Evolutionary conservation across 1,284 basidiomycete genomes (phyloP), one percentile per base, ranked within the genome.

Genomic region (Boletus semigastroideus): DNA sequence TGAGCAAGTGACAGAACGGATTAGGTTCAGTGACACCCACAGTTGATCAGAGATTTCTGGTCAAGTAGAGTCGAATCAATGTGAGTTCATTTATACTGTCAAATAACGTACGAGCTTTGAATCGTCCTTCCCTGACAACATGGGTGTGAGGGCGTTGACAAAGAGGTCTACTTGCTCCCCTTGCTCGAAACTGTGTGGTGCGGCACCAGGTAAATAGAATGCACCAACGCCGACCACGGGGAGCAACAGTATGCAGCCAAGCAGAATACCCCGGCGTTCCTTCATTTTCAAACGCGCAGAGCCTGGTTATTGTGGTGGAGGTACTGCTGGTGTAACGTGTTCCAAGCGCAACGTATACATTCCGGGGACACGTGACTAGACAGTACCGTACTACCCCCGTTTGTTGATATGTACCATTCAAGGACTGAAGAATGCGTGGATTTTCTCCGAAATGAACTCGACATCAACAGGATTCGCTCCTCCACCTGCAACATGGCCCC

Each of bases 121-220:
- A 63, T 91, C 82, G 61, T 86, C 82, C 43, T 68, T 77, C 37
- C 80, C 78, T 17, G 81, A 74, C 37, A 93, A 76, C 82, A 90
- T 92, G 5, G 92, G 92, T 27, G 92, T 93, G 53, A 95, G 76
- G 1, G 91, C 86, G 69, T 95, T 95, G 63, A 94, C 90, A 64
- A 84, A 86, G 31, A 94, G 77, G 53, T 87, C 82, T 42, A 94
- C 90, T 53, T 74, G 72, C 56, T 94, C 90, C 48, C 85, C 86
- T 49, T 68, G 57, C 16, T 68, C 67, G 69, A 92, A 95, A 71
- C 92, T 85, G 64, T 80, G 84, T 2, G 92, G 93, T 14, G 93
- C 92, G 38, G 90, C 82, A 14, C 84, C 84, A 19, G 84, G 84
- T n/a, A 87, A 73, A 66, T 87, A 87, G 74, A 87, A 87, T 22